Evolutionary conservation across 2,329 filamentous ascomycete genomes (phyloP), one percentile per base, ranked within the genome.

Genomic region (Neonectria hederae): DNA sequence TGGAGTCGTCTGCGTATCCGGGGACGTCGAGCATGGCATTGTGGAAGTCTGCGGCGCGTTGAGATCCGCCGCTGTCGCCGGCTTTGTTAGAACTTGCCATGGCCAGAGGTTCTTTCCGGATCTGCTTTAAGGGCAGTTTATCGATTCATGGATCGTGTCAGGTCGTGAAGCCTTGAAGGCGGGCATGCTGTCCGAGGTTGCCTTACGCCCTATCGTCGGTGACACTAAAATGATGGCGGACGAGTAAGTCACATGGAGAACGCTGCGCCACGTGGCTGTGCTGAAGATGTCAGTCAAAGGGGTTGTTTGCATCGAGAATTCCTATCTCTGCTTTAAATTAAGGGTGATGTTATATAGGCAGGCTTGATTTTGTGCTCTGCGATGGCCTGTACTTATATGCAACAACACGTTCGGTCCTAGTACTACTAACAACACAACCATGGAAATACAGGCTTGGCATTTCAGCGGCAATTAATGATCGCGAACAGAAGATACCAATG

Each of bases 1-100:
- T 69, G 24, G 72, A 73, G 61, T 77, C 74, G 55, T 76, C 71
- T 10, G 72, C 72, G 40, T 76, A 77, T 19, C 70, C 74, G 1
- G 74, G 70, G 1, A 76, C 49, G 21, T 54, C 62, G 10, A 75
- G 68, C 70, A 76, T 70, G 40, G 72, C 70, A 9, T 73, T 64
- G 60, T 66, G 67, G 24, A 77, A 58, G 7, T 76, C 75, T 8
- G 66, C 48, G 1, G 75, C 75, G 21, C 75, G 73, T 53, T 71
- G 70, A 5, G 63, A 63, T 6, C 72, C 74, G 9, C 40, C 63
- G 3, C 64, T 52, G 5, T 58, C 62, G 24, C 40, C 26, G 9
- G 43, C 7, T 35, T 65, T 65, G 14, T 57, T 59, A 5, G 59
- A 26, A 30, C 19, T 55, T 19, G 40, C 38, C 62, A 65, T 67